A percentile compares a stretch with the other conserved stretches of the same genome.
phyloP scores from a whole-genome alignment of 2,329 filamentous ascomycete genomes.

The Calonectria crousiana region DNA sequence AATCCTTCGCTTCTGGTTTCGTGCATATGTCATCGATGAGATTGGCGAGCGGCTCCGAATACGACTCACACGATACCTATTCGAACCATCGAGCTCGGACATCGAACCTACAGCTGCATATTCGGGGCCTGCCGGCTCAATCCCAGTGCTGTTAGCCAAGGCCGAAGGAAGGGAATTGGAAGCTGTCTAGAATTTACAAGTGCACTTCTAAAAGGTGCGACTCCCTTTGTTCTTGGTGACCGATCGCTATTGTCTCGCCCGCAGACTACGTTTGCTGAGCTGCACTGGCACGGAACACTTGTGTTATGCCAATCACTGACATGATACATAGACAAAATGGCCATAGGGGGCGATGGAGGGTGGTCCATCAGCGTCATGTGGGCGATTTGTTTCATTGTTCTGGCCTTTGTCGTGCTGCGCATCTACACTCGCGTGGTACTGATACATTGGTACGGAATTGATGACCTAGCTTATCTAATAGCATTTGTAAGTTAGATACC shows the following conservation, averaged over 20 bases:
- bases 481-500: not conserved
- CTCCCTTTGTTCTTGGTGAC: not conserved
- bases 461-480: slow-evolving; percentile 46
- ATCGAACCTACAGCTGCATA: no score
- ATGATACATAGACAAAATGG: not conserved
- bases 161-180: not conserved
- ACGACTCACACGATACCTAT: not conserved
- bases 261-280: not conserved
- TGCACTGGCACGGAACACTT: not conserved
- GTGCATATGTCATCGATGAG: not conserved
- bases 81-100: not conserved
- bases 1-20: no score
- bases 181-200: no score
- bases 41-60: not conserved
- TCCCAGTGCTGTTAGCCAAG: no score
- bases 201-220: not conserved
- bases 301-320: no score
- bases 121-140: not conserved
- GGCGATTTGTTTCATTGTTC: slow-evolving; percentile 29
- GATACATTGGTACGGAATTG: slow-evolving; percentile 43
- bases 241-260: not conserved
- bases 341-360: not conserved
- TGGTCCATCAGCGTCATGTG: slow-evolving; percentile 24
- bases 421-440: slow-evolving; percentile 49
- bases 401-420: slow-evolving; percentile 47